phyloP scores from a whole-genome alignment of 106 monocot species.

The Iris macrosiphon region DNA sequence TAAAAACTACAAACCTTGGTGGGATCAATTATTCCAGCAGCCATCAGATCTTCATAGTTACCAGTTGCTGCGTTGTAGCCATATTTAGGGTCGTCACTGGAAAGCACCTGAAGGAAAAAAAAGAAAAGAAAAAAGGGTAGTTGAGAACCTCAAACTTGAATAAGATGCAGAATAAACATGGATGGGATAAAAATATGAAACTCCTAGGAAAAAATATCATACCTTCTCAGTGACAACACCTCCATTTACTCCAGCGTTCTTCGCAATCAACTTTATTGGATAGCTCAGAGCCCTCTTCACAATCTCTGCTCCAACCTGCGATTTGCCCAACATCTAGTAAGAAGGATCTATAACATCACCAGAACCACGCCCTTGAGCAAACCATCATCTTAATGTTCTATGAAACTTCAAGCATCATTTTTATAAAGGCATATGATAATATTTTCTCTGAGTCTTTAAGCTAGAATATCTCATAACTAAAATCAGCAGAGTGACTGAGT shows the following conservation, averaged over 20 bases:
- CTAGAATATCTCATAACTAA: too few species aligned
- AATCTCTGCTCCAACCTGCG: constrained; percentile 47
- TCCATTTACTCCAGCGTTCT: constrained; percentile 59
- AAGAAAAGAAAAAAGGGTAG: too few species aligned
- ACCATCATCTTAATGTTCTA: too few species aligned
- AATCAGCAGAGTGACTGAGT: too few species aligned
- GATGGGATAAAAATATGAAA: too few species aligned
- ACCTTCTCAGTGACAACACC: constrained; percentile 55
- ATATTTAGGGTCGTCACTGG: constrained; percentile 57
- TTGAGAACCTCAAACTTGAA: constrained; percentile 3
- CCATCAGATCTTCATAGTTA: constrained; percentile 83
- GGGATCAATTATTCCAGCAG: constrained; percentile 89
- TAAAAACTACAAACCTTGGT: constrained; percentile 47
- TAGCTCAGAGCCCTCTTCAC: constrained; percentile 47
- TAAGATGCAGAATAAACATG: too few species aligned
- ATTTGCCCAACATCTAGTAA: too few species aligned
- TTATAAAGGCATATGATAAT: too few species aligned
- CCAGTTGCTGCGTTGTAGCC: constrained; percentile 91
- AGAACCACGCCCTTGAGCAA: neutral
- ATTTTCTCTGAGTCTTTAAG: neutral
- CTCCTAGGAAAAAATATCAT: too few species aligned
- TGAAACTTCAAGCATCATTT: too few species aligned
- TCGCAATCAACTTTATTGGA: constrained; percentile 48
- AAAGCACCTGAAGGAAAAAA: constrained; percentile 49
- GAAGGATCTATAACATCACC: neutral